Evolutionary conservation across 1,139 yeast species (phyloP).

Genomic region (Arxiozyma telluris): DNA sequence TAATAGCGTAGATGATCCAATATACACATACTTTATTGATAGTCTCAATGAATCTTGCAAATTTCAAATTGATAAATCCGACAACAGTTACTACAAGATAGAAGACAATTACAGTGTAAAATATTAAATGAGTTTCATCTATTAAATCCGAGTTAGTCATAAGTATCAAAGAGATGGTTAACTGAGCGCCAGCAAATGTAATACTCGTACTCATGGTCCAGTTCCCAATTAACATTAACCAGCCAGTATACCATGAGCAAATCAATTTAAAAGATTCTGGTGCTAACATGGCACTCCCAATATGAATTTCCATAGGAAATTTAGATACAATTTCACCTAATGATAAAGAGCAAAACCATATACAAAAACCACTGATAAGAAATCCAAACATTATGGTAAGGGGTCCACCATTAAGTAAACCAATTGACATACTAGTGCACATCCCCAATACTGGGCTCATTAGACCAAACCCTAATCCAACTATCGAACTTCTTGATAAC

Average conservation of each 20-base stretch:
- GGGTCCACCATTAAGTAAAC: conserved; percentile 64
- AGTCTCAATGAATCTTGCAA: conserved; percentile 49
- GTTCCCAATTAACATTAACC: conserved; percentile 63
- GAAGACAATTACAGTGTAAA: conserved; percentile 47
- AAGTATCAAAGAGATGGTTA: conserved; percentile 56
- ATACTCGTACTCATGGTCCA: conserved; percentile 70
- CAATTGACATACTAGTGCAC: conserved; percentile 60
- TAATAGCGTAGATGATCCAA: conserved; percentile 68
- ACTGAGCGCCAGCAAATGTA: conserved; percentile 66
- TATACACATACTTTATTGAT: conserved; percentile 59
- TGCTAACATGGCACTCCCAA: conserved; percentile 63
- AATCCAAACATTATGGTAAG: conserved; percentile 66
- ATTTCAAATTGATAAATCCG: conserved; percentile 53
- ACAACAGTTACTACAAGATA: conserved; percentile 48
- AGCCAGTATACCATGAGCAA: conserved; percentile 69
- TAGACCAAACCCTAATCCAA: conserved; percentile 65
- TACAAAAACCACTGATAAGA: conserved; percentile 52
- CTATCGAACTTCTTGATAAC: conserved; percentile 51
- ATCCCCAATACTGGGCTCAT: conserved; percentile 77
- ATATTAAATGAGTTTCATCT: conserved; percentile 47
- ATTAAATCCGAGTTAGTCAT: conserved; percentile 42
- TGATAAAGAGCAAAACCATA: conserved; percentile 55
- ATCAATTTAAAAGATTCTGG: conserved; percentile 45
- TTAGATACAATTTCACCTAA: conserved; percentile 65
- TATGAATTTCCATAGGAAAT: conserved; percentile 69